Evolutionary conservation across 202 grass and related monocot species (phyloP).

Genomic region (Setaria italica): DNA sequence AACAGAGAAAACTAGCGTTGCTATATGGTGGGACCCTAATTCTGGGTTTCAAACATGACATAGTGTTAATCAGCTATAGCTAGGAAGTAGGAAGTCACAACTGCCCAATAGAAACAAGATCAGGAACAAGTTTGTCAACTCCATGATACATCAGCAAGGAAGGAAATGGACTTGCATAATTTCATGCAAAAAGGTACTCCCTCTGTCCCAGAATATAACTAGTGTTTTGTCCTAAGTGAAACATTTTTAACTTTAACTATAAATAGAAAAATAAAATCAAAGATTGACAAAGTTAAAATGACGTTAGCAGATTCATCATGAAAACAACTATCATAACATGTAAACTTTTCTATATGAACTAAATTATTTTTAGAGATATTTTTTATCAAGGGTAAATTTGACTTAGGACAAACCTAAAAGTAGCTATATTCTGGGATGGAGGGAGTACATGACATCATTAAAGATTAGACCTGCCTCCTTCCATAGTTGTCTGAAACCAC

Average conservation of each 20-base stretch:
- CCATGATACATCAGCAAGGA: neutral
- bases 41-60: neutral
- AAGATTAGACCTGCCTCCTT: conserved; percentile 93
- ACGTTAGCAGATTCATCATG: too few relatives aligned
- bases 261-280: too few relatives aligned
- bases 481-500: conserved; percentile 91
- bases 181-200: conserved; percentile 8
- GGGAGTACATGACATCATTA: conserved; percentile 19
- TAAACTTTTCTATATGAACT: too few relatives aligned
- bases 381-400: too few relatives aligned
- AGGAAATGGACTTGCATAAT: conserved; percentile 12
- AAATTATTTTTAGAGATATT: too few relatives aligned
- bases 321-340: too few relatives aligned
- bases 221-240: too few relatives aligned
- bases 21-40: neutral
- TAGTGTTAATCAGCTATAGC: conserved; percentile 23
- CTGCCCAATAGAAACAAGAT: conserved; percentile 16
- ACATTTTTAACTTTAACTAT: too few relatives aligned
- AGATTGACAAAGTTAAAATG: too few relatives aligned
- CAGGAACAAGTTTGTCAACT: neutral
- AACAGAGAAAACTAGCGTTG: neutral
- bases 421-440: too few relatives aligned
- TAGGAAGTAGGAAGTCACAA: neutral
- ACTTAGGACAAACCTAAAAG: too few relatives aligned
- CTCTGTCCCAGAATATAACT: too few relatives aligned